Base-by-base conservation (phyloP, 768 basidiomycete species). In the Suillus plorans region DNA sequence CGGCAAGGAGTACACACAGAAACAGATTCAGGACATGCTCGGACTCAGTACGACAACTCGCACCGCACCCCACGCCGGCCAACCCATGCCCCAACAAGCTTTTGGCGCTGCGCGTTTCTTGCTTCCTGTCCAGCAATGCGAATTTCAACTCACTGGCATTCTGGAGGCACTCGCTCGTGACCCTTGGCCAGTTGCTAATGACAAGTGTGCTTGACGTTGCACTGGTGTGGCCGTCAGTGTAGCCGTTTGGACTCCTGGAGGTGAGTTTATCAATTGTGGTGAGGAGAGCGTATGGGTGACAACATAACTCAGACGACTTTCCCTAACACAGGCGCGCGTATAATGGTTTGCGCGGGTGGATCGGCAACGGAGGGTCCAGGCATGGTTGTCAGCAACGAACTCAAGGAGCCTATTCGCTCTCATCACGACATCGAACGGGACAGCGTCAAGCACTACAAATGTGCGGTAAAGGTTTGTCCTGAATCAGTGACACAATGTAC, bases 381-480 rank as follows among this genome's bases (percentile, higher is more conserved):
- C n/a, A 89, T 95, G 88, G 96, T 98, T 39, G 97, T 99, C 63
- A 91, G 85, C 77, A 93, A 93, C 68, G 97, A 99, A 78, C 82
- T 99, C 63, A 92, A 94, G 79, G 97, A 99, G 72, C 95, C 96
- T 2, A 99, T 99, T 67, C 91, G 97, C 61, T 97, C 95, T 9
- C 97, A 99, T 75, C 97, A 99, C 79, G 97, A 99, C 72, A 99
- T 99, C 71, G 97, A 99, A 72, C 85, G 95, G 22, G 97, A 99
- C 75, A 91, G 88, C 67, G 95, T 91, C 52, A 99, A 98, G 78
- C 95, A 99, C 74, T 98, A 90, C 81, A 99, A 98, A 80, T 89
- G 95, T 53, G 95, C 97, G 16, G 86, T 89, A 67, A 99, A 99
- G 88, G 97, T 96, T 66, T 59, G 81, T 70, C 12, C 22, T 41